Evolutionary conservation across 2,329 filamentous ascomycete species (phyloP).

Genomic region (Fusarium nematophilum): DNA sequence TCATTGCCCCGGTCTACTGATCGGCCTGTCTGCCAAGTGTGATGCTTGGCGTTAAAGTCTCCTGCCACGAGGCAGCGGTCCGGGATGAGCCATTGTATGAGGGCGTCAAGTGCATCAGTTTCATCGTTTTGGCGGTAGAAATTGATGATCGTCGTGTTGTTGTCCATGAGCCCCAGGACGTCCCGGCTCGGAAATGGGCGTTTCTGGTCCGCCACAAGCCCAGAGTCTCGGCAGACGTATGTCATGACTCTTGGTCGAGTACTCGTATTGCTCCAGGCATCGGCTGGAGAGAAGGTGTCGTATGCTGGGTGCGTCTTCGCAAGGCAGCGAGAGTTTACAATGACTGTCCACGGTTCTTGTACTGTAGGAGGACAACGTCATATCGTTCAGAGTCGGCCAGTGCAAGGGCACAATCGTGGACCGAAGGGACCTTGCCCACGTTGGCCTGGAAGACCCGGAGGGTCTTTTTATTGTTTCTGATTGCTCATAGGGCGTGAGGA

Average conservation of each 20-base stretch:
- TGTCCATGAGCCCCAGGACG: constrained; percentile 27
- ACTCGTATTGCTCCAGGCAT: constrained; percentile 14
- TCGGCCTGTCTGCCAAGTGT: constrained; percentile 27
- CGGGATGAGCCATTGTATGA: constrained; percentile 19
- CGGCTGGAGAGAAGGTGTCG: constrained; percentile 18
- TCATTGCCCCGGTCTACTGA: too few relatives aligned
- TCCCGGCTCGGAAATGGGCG: constrained; percentile 18
- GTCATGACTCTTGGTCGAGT: constrained; percentile 31
- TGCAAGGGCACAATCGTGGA: too few relatives aligned
- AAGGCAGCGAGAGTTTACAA: constrained; percentile 12
- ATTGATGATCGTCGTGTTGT: constrained; percentile 27
- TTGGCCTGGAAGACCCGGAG: too few relatives aligned
- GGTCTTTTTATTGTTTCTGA: constrained; percentile 2
- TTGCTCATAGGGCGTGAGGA: neutral
- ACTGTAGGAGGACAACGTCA: constrained; percentile 27
- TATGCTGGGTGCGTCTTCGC: constrained; percentile 25
- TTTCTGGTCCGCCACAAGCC: constrained; percentile 22
- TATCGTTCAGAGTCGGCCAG: constrained; percentile 27
- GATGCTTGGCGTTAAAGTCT: constrained; percentile 29
- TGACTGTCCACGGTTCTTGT: constrained; percentile 25
- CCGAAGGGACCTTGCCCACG: too few relatives aligned
- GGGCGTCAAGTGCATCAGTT: constrained; percentile 17
- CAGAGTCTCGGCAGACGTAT: constrained; percentile 19
- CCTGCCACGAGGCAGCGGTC: too few relatives aligned
- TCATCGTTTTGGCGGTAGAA: constrained; percentile 26